These are phyloP conservation scores for Tolypocladium tundrense DNA, from an alignment of 2,329 filamentous ascomycete species.

Conservation along the genomic window DNA sequence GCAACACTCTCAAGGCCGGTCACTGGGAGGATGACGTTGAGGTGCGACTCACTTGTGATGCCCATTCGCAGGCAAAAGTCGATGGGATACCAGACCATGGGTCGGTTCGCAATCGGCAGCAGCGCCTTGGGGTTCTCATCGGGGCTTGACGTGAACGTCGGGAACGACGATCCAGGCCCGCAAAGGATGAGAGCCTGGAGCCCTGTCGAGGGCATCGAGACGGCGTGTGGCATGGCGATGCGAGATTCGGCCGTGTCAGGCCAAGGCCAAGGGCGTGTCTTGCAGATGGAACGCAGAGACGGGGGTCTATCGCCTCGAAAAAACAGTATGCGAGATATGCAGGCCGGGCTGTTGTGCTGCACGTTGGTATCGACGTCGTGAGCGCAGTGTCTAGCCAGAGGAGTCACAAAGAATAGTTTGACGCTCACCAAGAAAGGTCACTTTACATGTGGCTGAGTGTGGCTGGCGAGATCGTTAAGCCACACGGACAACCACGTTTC, in stretches of 20 bases:
- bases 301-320: neutral
- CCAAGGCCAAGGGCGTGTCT: neutral
- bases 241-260: neutral
- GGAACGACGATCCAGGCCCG: constrained; percentile 71
- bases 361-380: neutral
- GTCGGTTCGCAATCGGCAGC: constrained; percentile 71
- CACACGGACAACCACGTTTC: neutral
- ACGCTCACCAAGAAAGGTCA: neutral
- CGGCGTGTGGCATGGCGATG: constrained; percentile 60
- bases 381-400: neutral
- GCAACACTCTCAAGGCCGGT: neutral
- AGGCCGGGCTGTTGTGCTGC: neutral
- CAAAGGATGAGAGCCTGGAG: constrained; percentile 78
- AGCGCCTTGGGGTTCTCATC: constrained; percentile 76
- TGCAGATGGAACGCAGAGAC: neutral
- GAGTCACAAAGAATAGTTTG: constrained; percentile 4
- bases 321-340: neutral
- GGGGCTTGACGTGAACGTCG: constrained; percentile 72
- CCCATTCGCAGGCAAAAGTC: constrained; percentile 79
- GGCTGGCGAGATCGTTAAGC: neutral
- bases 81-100: constrained; percentile 84
- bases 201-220: constrained; percentile 61
- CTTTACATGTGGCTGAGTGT: neutral
- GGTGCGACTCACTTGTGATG: constrained; percentile 51
- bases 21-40: neutral